These are phyloP conservation scores for Talaromyces ruber DNA, from an alignment of 495 filamentous ascomycete genomes.

Conservation along the genomic window DNA sequence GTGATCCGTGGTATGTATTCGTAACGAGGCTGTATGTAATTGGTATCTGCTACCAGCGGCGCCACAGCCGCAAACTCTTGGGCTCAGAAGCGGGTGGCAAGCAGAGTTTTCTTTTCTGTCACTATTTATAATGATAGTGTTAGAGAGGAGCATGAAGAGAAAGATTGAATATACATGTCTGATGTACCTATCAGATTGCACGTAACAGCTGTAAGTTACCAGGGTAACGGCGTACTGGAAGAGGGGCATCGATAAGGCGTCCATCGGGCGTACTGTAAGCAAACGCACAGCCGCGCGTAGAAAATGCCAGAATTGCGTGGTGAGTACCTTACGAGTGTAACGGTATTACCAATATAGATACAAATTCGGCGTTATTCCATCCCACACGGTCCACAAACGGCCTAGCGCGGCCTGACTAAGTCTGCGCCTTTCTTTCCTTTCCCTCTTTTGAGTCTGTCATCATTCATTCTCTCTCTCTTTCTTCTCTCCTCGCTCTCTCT, in stretches of 20 bases:
- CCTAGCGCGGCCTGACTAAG: constrained; percentile 3
- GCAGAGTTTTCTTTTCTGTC: background rate
- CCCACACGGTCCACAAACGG: background rate
- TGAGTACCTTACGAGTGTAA: background rate
- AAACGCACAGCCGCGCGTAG: background rate
- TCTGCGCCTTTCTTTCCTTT: constrained; percentile 1
- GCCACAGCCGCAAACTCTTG: background rate
- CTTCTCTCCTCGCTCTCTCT: constrained; percentile 8
- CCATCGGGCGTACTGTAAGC: background rate
- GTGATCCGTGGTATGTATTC: background rate
- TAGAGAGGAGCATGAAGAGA: background rate
- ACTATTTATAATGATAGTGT: background rate
- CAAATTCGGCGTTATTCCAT: background rate
- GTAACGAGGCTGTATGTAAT: background rate
- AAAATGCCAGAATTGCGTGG: background rate
- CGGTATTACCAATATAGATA: background rate
- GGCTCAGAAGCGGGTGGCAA: background rate
- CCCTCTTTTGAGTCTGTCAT: background rate
- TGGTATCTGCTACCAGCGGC: background rate
- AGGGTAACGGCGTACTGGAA: background rate
- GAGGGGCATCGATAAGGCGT: background rate
- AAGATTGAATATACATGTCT: background rate
- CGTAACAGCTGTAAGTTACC: background rate
- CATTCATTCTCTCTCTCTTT: constrained; percentile 7
- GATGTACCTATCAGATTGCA: background rate